Evolutionary conservation across 129 eudicot species (phyloP), one percentile per base, ranked within the genome.

Genomic region (Flaveria sonorensis): DNA sequence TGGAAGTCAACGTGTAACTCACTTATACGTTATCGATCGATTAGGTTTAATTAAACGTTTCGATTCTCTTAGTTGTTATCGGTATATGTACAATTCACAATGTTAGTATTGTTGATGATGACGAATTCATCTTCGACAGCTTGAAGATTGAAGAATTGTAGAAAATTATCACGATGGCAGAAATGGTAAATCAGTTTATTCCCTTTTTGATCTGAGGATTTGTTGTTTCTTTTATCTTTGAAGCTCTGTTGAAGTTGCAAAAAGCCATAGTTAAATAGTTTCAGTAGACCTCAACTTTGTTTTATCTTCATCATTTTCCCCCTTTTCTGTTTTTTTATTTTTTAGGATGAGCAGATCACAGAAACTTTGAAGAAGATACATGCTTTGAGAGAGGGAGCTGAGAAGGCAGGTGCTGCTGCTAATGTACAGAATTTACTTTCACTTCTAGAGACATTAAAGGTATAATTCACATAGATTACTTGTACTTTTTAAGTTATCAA

Each of bases 381-480:
- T 70, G 70, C 0, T 64, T 75, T 86, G 26, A 78, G 79, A 46
- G 81, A 83, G 26, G 74, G 28, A 78, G 78, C 74, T 14, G 71
- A 42, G 30, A 52, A 77, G 39, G 82, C 79, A 1, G 78, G 70
- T 57, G 86, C 78, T 68, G 68, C 83, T 72, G 73, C 75, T 74
- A 56, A 76, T 53, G 76, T 76, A 50, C 71, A 81, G 59, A 83
- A 60, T 56, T 30, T 88, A 63, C 64, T 86, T 40, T 70, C 86
- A 4, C 82, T 86, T 50, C 36, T 86, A 63, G 70, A 71, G 50
- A 72, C 90, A 3, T 62, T 86, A 76, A 82, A 88, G 93, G 93
- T 88, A 23, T 60, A 60, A 45, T 14, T 46, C 63, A 16, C 32
- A 20, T 32, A 36, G 40, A 36, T 6, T 36, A 4, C 40, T 36